phyloP scores from a whole-genome alignment of 306 rosid genomes.

The Vigna trinervia region DNA sequence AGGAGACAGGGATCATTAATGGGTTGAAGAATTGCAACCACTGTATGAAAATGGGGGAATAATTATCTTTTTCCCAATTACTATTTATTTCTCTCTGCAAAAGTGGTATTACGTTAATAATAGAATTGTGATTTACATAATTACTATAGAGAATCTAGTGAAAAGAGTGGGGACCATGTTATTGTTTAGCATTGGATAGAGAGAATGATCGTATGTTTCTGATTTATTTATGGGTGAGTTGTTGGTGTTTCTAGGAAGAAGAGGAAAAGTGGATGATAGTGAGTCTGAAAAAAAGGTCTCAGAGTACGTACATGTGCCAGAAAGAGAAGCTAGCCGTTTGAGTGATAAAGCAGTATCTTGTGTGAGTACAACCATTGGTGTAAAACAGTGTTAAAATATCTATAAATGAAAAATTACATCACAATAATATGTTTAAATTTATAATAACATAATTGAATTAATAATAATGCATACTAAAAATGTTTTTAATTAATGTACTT shows the following conservation, averaged over 20 bases:
- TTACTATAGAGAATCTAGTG: not conserved
- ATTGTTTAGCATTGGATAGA: not conserved
- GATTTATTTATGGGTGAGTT: not conserved
- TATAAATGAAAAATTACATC: not conserved
- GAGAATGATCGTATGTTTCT: not conserved
- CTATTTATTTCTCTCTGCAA: conserved; percentile 4
- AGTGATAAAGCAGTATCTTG: conserved; percentile 2
- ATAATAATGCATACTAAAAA: not conserved
- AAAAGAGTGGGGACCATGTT: conserved; percentile 1
- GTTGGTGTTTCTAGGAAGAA: conserved; percentile 1
- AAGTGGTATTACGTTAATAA: not conserved
- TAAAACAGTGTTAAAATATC: not conserved
- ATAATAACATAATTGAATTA: too few species aligned
- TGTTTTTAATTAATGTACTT: not conserved
- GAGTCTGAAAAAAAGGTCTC: conserved; percentile 25
- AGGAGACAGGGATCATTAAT: not conserved
- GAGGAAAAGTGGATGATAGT: not conserved
- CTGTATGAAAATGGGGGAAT: conserved; percentile 8
- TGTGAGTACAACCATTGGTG: not conserved
- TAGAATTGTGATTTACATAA: not conserved
- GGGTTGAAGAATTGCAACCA: not conserved
- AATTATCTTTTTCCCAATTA: conserved; percentile 15
- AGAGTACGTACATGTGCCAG: conserved; percentile 10
- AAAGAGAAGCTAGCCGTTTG: conserved; percentile 47
- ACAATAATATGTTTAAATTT: not conserved